Percentiles rank a stretch among this genome's conserved stretches.
Conservation (phyloP, 495 filamentous ascomycete species). For the Rostrohypoxylon terebratum region DNA sequence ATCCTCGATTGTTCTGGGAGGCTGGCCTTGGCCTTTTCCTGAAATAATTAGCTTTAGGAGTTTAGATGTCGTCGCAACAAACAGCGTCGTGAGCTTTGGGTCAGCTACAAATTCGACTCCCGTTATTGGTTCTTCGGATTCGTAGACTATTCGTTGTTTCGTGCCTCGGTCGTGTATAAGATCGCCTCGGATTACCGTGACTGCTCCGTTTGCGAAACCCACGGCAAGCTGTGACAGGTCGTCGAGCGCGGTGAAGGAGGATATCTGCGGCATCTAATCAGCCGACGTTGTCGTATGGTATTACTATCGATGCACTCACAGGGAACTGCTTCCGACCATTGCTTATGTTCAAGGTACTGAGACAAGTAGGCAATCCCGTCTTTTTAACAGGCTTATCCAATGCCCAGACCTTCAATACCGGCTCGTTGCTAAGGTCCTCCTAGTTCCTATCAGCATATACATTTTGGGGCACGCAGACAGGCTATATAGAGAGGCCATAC, state of each 20-base stretch:
- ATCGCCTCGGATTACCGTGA: slow-evolving; percentile 93
- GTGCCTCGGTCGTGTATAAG: slow-evolving; percentile 96
- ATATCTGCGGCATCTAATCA: slow-evolving; percentile 69
- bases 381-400: slow-evolving; percentile 95
- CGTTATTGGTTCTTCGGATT: slow-evolving; percentile 95
- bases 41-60: slow-evolving; percentile 87
- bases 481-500: slow-evolving; percentile 43
- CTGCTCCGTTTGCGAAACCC: slow-evolving; percentile 94
- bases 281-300: not conserved
- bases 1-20: slow-evolving; percentile 87
- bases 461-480: not conserved
- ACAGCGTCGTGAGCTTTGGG: slow-evolving; percentile 75
- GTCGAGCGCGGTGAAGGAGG: slow-evolving; percentile 85
- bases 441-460: slow-evolving; percentile 40
- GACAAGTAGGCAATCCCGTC: slow-evolving; percentile 85
- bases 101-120: slow-evolving; percentile 82
- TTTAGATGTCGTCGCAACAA: slow-evolving; percentile 90
- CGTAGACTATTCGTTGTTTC: slow-evolving; percentile 94
- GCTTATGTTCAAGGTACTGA: slow-evolving; percentile 84
- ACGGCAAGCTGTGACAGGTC: slow-evolving; percentile 92
- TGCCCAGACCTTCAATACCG: slow-evolving; percentile 94
- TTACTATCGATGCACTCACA: slow-evolving; percentile 59
- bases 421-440: slow-evolving; percentile 88
- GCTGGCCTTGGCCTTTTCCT: slow-evolving; percentile 88
- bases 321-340: slow-evolving; percentile 95